A percentile compares a stretch with the other conserved stretches of the same genome.
phyloP scores from a whole-genome alignment of 192 early-diverging fungal genomes.

The Pilobolus umbonatus region DNA sequence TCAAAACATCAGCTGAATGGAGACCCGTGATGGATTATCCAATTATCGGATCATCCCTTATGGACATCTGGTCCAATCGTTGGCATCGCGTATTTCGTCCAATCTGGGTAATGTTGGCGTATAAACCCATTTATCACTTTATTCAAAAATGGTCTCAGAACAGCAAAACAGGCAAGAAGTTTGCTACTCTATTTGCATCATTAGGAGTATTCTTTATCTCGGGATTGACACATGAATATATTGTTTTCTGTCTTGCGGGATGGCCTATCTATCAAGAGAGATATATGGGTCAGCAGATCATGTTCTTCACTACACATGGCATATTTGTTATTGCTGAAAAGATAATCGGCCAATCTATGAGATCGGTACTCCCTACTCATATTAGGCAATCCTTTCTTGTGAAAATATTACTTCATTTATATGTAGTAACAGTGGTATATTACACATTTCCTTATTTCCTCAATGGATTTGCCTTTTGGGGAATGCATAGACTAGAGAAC shows the following conservation, averaged over 20 bases:
- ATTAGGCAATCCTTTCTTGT: not conserved
- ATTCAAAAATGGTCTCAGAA: not conserved
- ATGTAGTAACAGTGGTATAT: not conserved
- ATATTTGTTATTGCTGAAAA: conserved; percentile 4
- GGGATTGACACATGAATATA: conserved; percentile 14
- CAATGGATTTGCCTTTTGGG: conserved; percentile 17
- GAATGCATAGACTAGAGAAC: not conserved
- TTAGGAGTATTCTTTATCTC: conserved; percentile 11
- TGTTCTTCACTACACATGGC: conserved; percentile 17
- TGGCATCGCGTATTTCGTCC: conserved; percentile 17
- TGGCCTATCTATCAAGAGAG: conserved; percentile 5
- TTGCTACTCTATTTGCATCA: not conserved
- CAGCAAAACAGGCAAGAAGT: not conserved
- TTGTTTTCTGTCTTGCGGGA: conserved; percentile 4
- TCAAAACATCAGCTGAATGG: conserved; percentile 5
- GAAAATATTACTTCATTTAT: not conserved
- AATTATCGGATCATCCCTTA: conserved; percentile 1
- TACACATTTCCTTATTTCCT: conserved; percentile 4
- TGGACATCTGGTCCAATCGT: conserved; percentile 14
- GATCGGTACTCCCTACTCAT: too few relatives aligned
- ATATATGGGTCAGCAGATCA: conserved; percentile 4
- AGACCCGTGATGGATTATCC: conserved; percentile 17
- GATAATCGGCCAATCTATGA: too few relatives aligned
- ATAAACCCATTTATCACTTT: conserved; percentile 9
- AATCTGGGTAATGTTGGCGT: conserved; percentile 9